Percentiles rank a stretch among this genome's conserved stretches.
phyloP scores from a whole-genome alignment of 305 asterid species.

The Lippia alba region DNA sequence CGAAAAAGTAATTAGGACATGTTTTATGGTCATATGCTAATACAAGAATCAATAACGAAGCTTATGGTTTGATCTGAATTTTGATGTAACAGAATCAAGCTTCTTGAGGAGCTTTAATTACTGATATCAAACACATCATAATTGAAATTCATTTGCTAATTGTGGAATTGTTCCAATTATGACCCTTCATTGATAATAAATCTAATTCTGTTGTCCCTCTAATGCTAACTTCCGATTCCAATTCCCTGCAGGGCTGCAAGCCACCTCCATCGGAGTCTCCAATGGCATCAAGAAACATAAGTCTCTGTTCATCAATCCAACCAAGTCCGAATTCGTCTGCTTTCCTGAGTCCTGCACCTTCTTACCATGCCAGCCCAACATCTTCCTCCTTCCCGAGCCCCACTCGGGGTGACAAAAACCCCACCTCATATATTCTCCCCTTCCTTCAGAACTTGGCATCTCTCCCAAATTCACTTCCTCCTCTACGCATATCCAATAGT shows the following conservation, averaged over 20 bases:
- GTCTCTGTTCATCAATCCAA: constrained; percentile 61
- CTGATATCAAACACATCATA: background rate
- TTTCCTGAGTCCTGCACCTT: constrained; percentile 81
- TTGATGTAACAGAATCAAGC: background rate
- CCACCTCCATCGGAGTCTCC: constrained; percentile 50
- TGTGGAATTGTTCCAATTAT: background rate
- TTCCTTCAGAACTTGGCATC: constrained; percentile 58
- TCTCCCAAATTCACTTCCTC: constrained; percentile 64
- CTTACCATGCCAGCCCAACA: constrained; percentile 81
- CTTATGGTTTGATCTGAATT: background rate
- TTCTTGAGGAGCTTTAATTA: background rate
- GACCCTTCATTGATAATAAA: background rate
- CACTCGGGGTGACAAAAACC: constrained; percentile 56
- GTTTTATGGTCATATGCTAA: too few relatives aligned
- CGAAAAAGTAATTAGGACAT: background rate
- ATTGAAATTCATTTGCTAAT: background rate
- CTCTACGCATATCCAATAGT: constrained; percentile 78
- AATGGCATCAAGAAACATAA: constrained; percentile 47
- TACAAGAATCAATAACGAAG: background rate
- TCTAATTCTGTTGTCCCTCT: background rate
- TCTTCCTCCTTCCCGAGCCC: constrained; percentile 91
- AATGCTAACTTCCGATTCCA: constrained; percentile 14
- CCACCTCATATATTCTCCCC: constrained; percentile 60
- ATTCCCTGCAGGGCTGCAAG: constrained; percentile 60
- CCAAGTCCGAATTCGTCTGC: constrained; percentile 80